Base-by-base conservation (phyloP, 2,329 filamentous ascomycete species). In the Madurella fahalii region DNA sequence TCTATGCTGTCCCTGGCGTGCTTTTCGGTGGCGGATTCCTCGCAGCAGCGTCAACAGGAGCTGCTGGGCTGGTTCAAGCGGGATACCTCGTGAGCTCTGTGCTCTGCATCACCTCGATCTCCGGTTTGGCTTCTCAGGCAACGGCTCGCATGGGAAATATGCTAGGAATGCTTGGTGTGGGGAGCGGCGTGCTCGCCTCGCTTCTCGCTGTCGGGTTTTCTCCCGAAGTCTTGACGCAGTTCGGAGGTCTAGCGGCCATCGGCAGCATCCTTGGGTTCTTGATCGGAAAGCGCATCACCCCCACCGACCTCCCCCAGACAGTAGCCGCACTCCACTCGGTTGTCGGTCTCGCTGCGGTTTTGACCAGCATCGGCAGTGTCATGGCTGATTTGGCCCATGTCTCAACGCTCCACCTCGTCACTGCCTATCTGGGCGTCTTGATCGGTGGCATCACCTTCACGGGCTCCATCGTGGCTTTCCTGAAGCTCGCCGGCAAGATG, bases 401-500 rank as follows among this genome's bases (percentile, higher is more conserved):
- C 13, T 84, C 89, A 0, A 91, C 85, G 4, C 74, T 95, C 9
- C 91, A 95, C 65, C 81, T 96, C 65, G 88, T 95, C 2, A 91
- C 89, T 2, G 90, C 87, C 0, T 95, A 95, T 64, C 74, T 95
- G 0, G 91, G 90, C 48, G 90, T 95, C 7, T 74, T 95, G 0
- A 95, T 96, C 50, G 89, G 83, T 61, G 91, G 91, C 52, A 85
- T 95, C 34, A 96, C 91, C 0, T 96, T 96, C 66, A 96, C 90
- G 0, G 91, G 91, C 2, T 94, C 89, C 2, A 86, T 96, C 48
- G 89, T 96, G 0, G 91, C 91, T 0, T 95, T 95, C 71, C 70
- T 95, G 66, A 96, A 96, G 69, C 82, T 96, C 1, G 85, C 88
- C 1, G 90, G 89, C 2, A 84, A 78, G 58, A 91, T 95, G 84